Evolutionary conservation across 2,329 filamentous ascomycete genomes (phyloP).

Genomic region (Cercospora sp.): DNA sequence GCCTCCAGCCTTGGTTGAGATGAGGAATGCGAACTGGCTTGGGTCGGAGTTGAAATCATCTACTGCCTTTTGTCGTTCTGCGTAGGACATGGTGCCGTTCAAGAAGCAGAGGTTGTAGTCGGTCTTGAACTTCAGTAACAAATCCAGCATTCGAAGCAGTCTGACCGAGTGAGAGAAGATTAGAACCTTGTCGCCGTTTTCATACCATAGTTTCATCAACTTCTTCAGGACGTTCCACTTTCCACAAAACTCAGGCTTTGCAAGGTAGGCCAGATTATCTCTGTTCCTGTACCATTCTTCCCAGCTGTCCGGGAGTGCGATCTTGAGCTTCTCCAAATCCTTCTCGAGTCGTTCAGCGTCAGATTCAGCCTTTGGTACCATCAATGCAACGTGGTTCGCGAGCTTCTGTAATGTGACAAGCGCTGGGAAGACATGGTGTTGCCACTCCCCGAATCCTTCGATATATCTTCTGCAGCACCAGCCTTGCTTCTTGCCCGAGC

Average conservation of each 20-base stretch:
- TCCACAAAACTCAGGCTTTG: constrained; percentile 88
- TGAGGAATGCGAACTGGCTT: constrained; percentile 88
- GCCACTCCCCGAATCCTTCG: constrained; percentile 66
- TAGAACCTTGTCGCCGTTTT: constrained; percentile 87
- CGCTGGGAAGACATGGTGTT: constrained; percentile 77
- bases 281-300: constrained; percentile 69
- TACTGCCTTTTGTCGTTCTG: constrained; percentile 76
- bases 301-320: constrained; percentile 75
- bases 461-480: constrained; percentile 73
- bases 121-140: constrained; percentile 78
- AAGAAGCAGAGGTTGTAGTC: constrained; percentile 89
- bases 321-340: constrained; percentile 71
- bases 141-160: constrained; percentile 77
- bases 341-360: constrained; percentile 71
- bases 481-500: constrained; percentile 68
- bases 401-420: constrained; percentile 83
- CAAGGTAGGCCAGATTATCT: constrained; percentile 76
- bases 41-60: constrained; percentile 90
- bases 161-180: constrained; percentile 93
- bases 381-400: constrained; percentile 85
- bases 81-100: constrained; percentile 79
- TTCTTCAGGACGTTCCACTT: constrained; percentile 94
- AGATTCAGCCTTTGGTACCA: constrained; percentile 70
- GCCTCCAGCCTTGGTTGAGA: constrained; percentile 89
- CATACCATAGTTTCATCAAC: constrained; percentile 84